Conservation (phyloP, 2,329 filamentous ascomycete genomes). For the Venturia asperata region DNA sequence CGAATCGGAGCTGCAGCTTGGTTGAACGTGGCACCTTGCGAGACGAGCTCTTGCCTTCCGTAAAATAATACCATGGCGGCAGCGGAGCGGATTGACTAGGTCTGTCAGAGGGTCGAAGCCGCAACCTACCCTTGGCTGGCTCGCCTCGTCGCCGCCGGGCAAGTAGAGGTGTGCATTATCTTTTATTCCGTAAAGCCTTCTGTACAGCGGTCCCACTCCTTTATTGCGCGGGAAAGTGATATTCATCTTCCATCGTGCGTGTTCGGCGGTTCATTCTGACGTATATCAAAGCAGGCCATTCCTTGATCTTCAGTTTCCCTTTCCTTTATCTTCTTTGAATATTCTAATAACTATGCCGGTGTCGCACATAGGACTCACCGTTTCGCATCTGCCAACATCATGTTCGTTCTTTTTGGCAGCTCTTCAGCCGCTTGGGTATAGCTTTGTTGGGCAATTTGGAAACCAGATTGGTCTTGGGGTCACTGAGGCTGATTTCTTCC, state of each 20-base stretch:
- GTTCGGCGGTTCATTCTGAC: background rate
- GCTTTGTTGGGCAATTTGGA: constrained; percentile 57
- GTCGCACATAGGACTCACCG: constrained; percentile 57
- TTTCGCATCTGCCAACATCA: constrained; percentile 70
- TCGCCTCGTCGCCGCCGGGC: constrained; percentile 9
- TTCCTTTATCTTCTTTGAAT: constrained; percentile 1
- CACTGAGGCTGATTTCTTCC: constrained; percentile 55
- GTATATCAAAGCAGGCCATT: background rate
- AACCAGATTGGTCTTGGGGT: constrained; percentile 56
- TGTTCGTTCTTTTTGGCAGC: constrained; percentile 78
- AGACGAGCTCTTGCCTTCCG: background rate
- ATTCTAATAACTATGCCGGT: constrained; percentile 46
- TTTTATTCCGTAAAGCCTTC: background rate
- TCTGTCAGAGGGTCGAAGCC: background rate
- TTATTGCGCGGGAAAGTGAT: background rate
- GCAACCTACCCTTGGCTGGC: background rate
- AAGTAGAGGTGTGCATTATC: constrained; percentile 10
- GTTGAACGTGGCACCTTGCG: constrained; percentile 6
- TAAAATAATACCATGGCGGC: background rate
- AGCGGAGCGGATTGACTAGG: background rate
- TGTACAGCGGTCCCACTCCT: background rate
- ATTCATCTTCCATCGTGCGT: constrained; percentile 8
- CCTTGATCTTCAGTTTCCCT: background rate
- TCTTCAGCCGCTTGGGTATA: constrained; percentile 69
- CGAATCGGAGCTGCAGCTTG: constrained; percentile 4